Base-by-base conservation (phyloP, 2,329 filamentous ascomycete species). In the Calcarisporium arbuscula region DNA sequence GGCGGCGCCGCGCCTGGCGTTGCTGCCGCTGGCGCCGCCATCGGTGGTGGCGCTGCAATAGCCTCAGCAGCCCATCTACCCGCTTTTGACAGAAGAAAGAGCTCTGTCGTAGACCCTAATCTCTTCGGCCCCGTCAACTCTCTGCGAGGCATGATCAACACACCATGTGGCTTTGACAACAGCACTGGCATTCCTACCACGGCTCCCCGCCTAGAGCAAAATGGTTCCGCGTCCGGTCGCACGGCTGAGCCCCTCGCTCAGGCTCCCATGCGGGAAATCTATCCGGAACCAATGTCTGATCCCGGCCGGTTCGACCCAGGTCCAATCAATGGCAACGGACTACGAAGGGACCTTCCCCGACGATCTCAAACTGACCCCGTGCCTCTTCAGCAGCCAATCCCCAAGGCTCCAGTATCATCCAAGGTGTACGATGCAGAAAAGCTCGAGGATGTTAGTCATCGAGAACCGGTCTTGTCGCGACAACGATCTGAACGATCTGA, bases 371-470 rank as follows among this genome's bases (percentile, higher is more conserved):
- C 80, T 5, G 75, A 65, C 6, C 68, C 76, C 0, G 71, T 87
- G 20, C 78, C 80, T 9, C 68, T 95, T n/a, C 83, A 92, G 54
- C 86, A 94, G 48, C 89, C 89, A 3, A 82, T 88, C 47, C 89
- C 89, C 3, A 73, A 85, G 39, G 69, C 74, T 3, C 85, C 85
- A 1, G 77, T 94, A 4, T 80, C 80, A 23, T 73, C 74, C 41
- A 74, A 74, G 14, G 70, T 89, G 2, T 85, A 86, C 47, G 71
- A 78, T 30, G 62, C 70, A 21, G 60, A 62, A 25, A 61, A 55
- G 29, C 43, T 60, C 19, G 60, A 61, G 19, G 49, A 56, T 32
- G 62, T 60, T 19, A 54, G 48, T 22, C 57, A 51, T 20, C 57
- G 49, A 12, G 58, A 61, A 16, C n/a, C n/a, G n/a, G n/a, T n/a